Evolutionary conservation across 2,329 filamentous ascomycete species (phyloP), one percentile per base, ranked within the genome.

Genomic region (Claviceps humidiphila): DNA sequence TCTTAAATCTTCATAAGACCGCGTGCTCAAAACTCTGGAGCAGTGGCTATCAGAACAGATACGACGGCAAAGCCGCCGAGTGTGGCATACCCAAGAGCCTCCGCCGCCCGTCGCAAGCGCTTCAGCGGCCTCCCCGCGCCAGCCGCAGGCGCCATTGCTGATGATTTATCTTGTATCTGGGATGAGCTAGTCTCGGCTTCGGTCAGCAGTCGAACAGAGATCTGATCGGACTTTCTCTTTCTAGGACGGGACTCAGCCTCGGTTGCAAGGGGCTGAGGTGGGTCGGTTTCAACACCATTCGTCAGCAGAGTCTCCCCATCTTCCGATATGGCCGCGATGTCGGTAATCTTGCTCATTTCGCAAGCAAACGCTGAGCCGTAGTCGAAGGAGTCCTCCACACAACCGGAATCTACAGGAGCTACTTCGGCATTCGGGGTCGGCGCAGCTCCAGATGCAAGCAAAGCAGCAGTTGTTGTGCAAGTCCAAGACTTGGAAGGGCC

Each of bases 1-100:
- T 4, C 11, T 14, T 16, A 34, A 7, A 20, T 48, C 24, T 34
- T 40, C 7, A n/a, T 17, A 34, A 30, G 38, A 34, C 20, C 20
- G 26, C n/a, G 46, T 5, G 41, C 58, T 58, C 42, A 64, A 17
- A 62, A 53, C 1, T 51, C 53, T 3, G 68, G 68, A 3, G 68
- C 68, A 3, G 67, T 70, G 20, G 66, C 68, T 49, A 70, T 70
- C 39, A 70, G 55, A 3, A 66, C 68, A 24, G 67, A 66, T 62
- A 70, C 64, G 41, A 69, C 68, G n/a, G 66, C 66, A 7, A 67
- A 59, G 20, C 68, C 68, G 7, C 68, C 68, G 3, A 70, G 56
- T 5, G 68, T 64, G 11, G 64, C 67, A 40, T 64, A 66, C 8
- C 68, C 66, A 24, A 69, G 55, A 0, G 62, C 62, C 49, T 70